Evolutionary conservation across 495 filamentous ascomycete species (phyloP), one percentile per base, ranked within the genome.

Genomic region (Daldinia concentrica): DNA sequence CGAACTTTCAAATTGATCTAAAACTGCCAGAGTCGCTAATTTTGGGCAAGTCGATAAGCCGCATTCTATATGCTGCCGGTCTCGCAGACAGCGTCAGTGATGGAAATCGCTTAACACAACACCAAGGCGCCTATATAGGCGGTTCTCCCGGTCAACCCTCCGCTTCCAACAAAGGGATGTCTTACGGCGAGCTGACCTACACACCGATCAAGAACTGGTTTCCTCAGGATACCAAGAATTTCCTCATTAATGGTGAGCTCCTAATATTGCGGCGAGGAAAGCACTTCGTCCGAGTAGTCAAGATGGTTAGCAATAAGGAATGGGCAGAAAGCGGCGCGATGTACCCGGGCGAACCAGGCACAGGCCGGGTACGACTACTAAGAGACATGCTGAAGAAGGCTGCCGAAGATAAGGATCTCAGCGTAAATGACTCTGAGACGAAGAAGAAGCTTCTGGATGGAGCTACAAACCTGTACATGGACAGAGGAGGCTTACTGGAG

Each of bases 181-280:
- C 79, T 8, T 82, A 89, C 27, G 76, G 81, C 12, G 62, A 75
- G 34, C 77, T 96, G n/a, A 76, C 82, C 6, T 95, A 90, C 77
- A 89, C 85, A 3, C 85, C 87, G 22, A 81, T 90, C 55, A 87
- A 86, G 60, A 76, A 80, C 41, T 92, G 88, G 88, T 78, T 81
- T 39, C 79, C 84, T 0, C 73, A 84, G 26, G 87, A 90, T 19
- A 90, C 88, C 0, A 37, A 80, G 37, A 84, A 88, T 29, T 93
- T 87, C 71, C 76, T 95, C 22, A 83, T 92, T 17, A 87, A 89
- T 41, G 89, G 80, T 36, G 80, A 87, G 41, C 67, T 90, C 5
- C 76, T 97, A 48, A 86, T 96, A 64, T 78, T 97, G 22, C 86
- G 93, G 71, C 79, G 87, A 32, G 93, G 93, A 34, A 97, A 97